Evolutionary conservation across 2,329 filamentous ascomycete genomes (phyloP), one percentile per base, ranked within the genome.

Genomic region (Talaromyces amestolkiae): DNA sequence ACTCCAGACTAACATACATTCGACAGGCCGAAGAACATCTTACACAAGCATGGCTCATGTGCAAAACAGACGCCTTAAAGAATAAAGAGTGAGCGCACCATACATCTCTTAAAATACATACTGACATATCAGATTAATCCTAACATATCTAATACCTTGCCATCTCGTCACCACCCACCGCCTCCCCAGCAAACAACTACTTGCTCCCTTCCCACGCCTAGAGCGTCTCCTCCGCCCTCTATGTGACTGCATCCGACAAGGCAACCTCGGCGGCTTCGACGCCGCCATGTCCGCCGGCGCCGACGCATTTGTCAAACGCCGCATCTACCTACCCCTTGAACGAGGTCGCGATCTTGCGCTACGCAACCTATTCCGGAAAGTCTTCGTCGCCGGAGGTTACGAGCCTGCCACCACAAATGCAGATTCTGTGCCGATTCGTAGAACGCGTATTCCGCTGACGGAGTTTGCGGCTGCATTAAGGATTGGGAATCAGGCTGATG

Each of bases 301-400:
- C 78, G 88, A 93, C n/a, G 91, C 95, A 70, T 97, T 98, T 71
- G 93, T 98, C 69, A 94, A 91, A 76, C 87, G 91, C 35, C 90
- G 94, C 53, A 96, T 99, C 71, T 99, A 98, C 77, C 86, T 99
- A 24, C 97, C 95, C 0, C 85, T 99, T 0, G 95, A 99, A 76
- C 87, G 95, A 51, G 92, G 92, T 13, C 90, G 95, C 59, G 95
- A 99, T 73, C 92, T 98, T 68, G 91, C 93, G 10, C 79, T 99
- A 68, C 90, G 95, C 64, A 99, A 99, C 75, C 83, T 99, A 3
- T 86, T 97, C 67, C 87, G 95, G 47, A 97, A 96, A 75, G 93
- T 98, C 2, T 98, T 95, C 75, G 76, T 98, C 22, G 87, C 87
- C 0, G 92, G 90, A 47, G 95, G 93, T 0, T 95, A 89, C 67